These are phyloP conservation scores for Yamadazyma taylorii DNA, from an alignment of 1,139 yeast species.

Conservation along the genomic window DNA sequence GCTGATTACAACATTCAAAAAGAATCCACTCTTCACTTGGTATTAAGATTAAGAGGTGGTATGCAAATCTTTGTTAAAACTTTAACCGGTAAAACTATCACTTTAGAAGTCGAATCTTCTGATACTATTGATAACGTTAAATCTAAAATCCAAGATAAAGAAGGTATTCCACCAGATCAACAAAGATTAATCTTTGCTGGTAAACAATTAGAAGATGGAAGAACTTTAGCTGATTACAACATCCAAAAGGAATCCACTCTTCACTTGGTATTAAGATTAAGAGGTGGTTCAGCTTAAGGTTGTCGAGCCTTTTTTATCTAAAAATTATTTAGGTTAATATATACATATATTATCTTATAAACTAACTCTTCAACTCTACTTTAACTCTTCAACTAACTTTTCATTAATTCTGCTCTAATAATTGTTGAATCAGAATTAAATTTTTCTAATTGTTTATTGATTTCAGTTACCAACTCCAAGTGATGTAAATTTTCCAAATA, in stretches of 20 bases:
- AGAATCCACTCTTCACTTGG: constrained; percentile 88
- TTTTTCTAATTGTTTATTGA: constrained; percentile 24
- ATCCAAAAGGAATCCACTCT: constrained; percentile 66
- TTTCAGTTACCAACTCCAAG: constrained; percentile 13
- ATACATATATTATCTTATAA: constrained; percentile 1
- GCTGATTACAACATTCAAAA: constrained; percentile 35
- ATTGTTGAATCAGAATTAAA: constrained; percentile 35
- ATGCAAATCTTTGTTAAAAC: constrained; percentile 65
- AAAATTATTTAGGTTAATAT: constrained; percentile 2
- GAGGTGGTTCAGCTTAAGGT: no score
- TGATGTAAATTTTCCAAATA: constrained; percentile 17
- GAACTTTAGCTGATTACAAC: constrained; percentile 67
- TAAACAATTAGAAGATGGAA: constrained; percentile 65
- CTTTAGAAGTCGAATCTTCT: constrained; percentile 69
- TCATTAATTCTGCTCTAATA: constrained; percentile 28
- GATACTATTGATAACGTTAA: constrained; percentile 70
- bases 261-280: constrained; percentile 55
- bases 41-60: constrained; percentile 98
- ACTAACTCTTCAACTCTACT: constrained; percentile 4
- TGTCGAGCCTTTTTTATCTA: no score
- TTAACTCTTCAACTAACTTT: no score
- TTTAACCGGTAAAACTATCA: constrained; percentile 69
- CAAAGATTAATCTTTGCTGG: constrained; percentile 59
- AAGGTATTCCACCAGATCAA: constrained; percentile 55
- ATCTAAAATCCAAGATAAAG: constrained; percentile 54